Base-by-base conservation (phyloP, 129 eudicot genomes). In the Erigeron canadensis region DNA sequence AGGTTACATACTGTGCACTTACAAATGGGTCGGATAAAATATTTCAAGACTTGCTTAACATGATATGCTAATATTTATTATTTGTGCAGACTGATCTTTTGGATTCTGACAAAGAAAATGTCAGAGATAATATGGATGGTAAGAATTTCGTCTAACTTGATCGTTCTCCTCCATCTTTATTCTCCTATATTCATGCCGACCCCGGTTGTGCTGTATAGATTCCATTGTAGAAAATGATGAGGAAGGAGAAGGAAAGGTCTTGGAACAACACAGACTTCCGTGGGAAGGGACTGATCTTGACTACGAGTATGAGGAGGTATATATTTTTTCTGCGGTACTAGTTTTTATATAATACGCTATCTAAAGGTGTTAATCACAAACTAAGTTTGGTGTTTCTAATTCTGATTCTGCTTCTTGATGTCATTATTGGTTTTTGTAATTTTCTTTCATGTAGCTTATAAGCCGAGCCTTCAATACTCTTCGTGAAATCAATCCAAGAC, bases 401-500 rank as follows among this genome's bases (percentile, higher is more conserved):
- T 55, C 11, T 55, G 6, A 17, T 54, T 54, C 16, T 1, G 34
- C 17, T 18, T 54, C 8, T 7, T 54, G 60, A 5, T 58, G 3
- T 21, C 23, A 45, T 53, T 15, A 23, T 15, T 19, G 55, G 15
- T 53, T 42, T 11, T 51, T 74, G 10, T 54, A 16, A 16, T 21
- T 53, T n/a, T n/a, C n/a, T n/a, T n/a, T 76, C 23, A 11, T 74
- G 65, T 80, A 86, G 88, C 84, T 86, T 76, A 21, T 84, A 74
- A 88, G 85, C 44, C 74, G 91, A 53, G 88, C 87, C 7, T 84
- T 90, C 66, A 79, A 75, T 59, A 81, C 87, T 45, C 87, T 90
- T 21, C 95, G 95, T 22, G 95, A 90, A 84, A 71, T 85, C 72
- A 90, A 90, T 75, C 97, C 97, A 9, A 91, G 83, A 76, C 91